Percentiles rank a stretch among this genome's conserved stretches.
These are phyloP conservation scores for Ajuga chamaepitys DNA, from an alignment of 257 asterid species.

Conservation along the genomic window DNA sequence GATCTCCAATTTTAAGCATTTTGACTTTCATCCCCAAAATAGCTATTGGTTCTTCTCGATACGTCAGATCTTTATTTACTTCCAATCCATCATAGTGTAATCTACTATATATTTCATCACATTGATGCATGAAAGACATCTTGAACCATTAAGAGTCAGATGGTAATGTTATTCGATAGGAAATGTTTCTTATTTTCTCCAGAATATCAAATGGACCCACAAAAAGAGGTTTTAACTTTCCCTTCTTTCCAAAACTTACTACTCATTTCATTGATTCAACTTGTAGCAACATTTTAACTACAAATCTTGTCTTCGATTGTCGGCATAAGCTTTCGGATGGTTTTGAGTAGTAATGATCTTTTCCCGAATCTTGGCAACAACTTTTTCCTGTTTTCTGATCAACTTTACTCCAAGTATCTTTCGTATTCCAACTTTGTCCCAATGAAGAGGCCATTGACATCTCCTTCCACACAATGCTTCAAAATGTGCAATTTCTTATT, in stretches of 20 bases:
- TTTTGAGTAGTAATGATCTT: background rate
- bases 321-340: background rate
- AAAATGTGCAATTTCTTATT: background rate
- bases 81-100: background rate
- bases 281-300: background rate
- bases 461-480: background rate
- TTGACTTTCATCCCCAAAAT: background rate
- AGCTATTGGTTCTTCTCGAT: background rate
- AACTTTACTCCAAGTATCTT: background rate
- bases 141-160: background rate
- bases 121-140: background rate
- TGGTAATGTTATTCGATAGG: background rate
- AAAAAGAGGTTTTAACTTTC: background rate
- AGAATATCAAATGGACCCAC: background rate
- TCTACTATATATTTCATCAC: background rate
- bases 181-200: background rate
- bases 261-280: background rate
- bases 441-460: background rate
- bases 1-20: no score
- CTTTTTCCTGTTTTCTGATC: background rate
- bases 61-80: background rate
- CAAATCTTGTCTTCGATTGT: background rate
- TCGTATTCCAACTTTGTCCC: background rate
- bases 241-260: background rate
- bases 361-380: background rate